These are phyloP conservation scores for Fraxinus americana DNA, from an alignment of 257 asterid genomes.

Conservation along the genomic window DNA sequence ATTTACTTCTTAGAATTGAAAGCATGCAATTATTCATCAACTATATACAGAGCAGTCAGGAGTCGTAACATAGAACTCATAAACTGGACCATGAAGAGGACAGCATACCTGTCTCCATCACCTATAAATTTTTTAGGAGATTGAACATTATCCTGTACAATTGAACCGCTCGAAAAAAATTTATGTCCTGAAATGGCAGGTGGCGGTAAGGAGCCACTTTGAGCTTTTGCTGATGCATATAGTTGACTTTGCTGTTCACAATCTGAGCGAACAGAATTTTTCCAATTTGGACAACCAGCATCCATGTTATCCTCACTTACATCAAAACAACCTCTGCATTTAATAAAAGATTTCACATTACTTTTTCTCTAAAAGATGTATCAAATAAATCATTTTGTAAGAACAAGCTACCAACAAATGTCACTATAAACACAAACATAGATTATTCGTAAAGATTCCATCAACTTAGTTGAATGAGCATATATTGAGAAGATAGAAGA, in stretches of 20 bases:
- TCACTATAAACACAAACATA: background rate
- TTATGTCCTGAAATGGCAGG: conserved; percentile 48
- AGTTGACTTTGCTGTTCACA: conserved; percentile 48
- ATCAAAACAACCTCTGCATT: conserved; percentile 91
- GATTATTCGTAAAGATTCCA: background rate
- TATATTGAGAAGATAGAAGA: background rate
- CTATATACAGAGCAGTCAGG: background rate
- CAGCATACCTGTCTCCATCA: conserved; percentile 80
- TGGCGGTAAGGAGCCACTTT: conserved; percentile 48
- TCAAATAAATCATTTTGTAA: conserved; percentile 22
- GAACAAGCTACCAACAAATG: background rate
- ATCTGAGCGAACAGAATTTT: conserved; percentile 59
- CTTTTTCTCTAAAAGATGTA: background rate
- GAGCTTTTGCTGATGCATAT: conserved; percentile 36
- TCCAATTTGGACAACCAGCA: conserved; percentile 65
- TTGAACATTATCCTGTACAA: conserved; percentile 47
- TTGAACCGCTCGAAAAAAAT: conserved; percentile 54
- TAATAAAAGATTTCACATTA: conserved; percentile 29
- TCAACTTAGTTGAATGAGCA: conserved; percentile 3
- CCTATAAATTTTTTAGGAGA: conserved; percentile 53
- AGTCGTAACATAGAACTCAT: background rate
- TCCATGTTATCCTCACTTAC: conserved; percentile 70
- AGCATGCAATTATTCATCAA: background rate
- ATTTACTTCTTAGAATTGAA: background rate
- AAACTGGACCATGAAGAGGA: background rate